A percentile compares a stretch with the other conserved stretches of the same genome.
phyloP scores from a whole-genome alignment of 257 asterid species.

The Nicotiana otophora region DNA sequence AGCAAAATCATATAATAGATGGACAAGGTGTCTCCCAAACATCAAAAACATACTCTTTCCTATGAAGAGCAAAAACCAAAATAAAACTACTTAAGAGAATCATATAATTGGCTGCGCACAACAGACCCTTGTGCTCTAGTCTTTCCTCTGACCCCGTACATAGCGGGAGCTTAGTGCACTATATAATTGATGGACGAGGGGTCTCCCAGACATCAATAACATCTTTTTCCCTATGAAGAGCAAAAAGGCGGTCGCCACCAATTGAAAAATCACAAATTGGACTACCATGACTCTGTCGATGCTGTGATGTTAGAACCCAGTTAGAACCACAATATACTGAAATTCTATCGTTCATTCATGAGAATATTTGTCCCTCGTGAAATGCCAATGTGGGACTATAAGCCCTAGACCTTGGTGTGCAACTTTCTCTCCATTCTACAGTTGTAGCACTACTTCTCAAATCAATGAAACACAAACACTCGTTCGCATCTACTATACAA shows the following conservation, averaged over 20 bases:
- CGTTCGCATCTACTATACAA: slow-evolving; percentile 68
- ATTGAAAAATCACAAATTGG: slow-evolving; percentile 79
- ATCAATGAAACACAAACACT: slow-evolving; percentile 78
- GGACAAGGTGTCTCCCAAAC: slow-evolving; percentile 67
- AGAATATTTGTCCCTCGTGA: slow-evolving; percentile 65
- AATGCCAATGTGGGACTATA: slow-evolving; percentile 71
- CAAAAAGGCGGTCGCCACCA: slow-evolving; percentile 73
- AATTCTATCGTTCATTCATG: slow-evolving; percentile 67
- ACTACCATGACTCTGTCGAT: slow-evolving; percentile 59
- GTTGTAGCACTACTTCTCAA: slow-evolving; percentile 38
- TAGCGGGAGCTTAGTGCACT: neutral
- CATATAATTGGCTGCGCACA: no score
- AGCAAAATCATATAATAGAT: slow-evolving; percentile 11
- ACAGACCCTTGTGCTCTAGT: no score
- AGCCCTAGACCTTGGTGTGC: slow-evolving; percentile 62
- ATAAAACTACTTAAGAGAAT: slow-evolving; percentile 4
- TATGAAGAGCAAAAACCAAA: slow-evolving; percentile 34
- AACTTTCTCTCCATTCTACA: slow-evolving; percentile 76
- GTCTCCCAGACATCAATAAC: slow-evolving; percentile 82
- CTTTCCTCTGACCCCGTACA: no score
- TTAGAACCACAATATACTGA: slow-evolving; percentile 75
- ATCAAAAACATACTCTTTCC: slow-evolving; percentile 72
- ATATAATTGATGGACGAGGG: slow-evolving; percentile 46
- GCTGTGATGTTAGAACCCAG: slow-evolving; percentile 63
- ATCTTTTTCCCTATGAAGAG: slow-evolving; percentile 71